phyloP scores from a whole-genome alignment of 495 filamentous ascomycete genomes.

The Penicillium coprophilum region DNA sequence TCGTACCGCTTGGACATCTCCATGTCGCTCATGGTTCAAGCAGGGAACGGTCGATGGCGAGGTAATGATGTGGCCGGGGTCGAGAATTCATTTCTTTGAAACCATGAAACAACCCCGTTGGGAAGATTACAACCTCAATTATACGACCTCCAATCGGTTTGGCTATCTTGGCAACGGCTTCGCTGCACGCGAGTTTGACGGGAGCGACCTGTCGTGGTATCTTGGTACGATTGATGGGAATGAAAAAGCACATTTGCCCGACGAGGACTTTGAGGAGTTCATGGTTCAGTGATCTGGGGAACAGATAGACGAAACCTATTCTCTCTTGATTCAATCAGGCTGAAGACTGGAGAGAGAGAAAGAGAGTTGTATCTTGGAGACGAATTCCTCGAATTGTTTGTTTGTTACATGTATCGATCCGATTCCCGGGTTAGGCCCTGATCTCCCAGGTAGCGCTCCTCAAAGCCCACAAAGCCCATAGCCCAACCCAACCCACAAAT shows the following conservation, averaged over 20 bases:
- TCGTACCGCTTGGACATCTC: constrained; percentile 39
- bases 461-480: too few relatives aligned
- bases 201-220: constrained; percentile 22
- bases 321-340: not conserved
- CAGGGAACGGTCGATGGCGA: constrained; percentile 17
- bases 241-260: constrained; percentile 10
- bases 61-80: constrained; percentile 31
- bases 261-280: constrained; percentile 14
- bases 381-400: too few relatives aligned
- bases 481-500: too few relatives aligned
- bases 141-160: constrained; percentile 23
- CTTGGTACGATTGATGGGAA: constrained; percentile 10
- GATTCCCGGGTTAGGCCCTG: too few relatives aligned
- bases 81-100: constrained; percentile 52
- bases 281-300: constrained; percentile 4
- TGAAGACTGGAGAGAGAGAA: too few relatives aligned
- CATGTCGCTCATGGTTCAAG: constrained; percentile 50
- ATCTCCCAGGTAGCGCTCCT: too few relatives aligned
- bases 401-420: too few relatives aligned
- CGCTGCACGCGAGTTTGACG: constrained; percentile 20
- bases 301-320: not conserved
- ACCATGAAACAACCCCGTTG: constrained; percentile 43
- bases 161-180: constrained; percentile 29
- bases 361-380: too few relatives aligned
- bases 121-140: constrained; percentile 48